These are phyloP conservation scores for Flaveria robusta DNA, from an alignment of 129 eudicot genomes.

Conservation along the genomic window DNA sequence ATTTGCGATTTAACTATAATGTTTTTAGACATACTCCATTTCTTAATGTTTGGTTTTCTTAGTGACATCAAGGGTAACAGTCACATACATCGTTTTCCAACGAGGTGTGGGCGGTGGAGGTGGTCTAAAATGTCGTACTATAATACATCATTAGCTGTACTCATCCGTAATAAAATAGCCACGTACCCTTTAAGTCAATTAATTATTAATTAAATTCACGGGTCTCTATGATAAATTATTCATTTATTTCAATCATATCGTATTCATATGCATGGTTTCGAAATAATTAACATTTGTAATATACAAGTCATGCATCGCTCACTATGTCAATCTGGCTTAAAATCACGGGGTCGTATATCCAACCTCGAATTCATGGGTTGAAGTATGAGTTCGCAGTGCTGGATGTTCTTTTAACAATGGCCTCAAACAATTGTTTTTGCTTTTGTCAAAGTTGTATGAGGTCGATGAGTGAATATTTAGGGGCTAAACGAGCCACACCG, in stretches of 20 bases:
- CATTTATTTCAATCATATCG: background rate
- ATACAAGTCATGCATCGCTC: background rate
- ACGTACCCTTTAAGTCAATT: conserved; percentile 25
- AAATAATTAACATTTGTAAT: background rate
- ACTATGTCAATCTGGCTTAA: background rate
- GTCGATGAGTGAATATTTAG: no score
- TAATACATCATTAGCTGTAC: conserved; percentile 18
- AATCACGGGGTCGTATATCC: background rate
- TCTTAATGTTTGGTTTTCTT: background rate
- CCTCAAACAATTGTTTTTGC: no score
- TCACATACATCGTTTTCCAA: conserved; percentile 28
- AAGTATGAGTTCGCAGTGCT: no score
- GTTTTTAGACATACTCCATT: background rate
- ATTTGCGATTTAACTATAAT: no score
- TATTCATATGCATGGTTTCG: background rate
- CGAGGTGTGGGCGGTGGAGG: conserved; percentile 33
- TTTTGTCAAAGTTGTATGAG: no score
- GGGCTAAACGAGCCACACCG: no score
- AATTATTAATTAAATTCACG: conserved; percentile 14
- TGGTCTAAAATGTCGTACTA: conserved; percentile 21
- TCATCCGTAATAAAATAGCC: conserved; percentile 10
- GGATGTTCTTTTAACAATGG: no score
- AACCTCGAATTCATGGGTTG: no score
- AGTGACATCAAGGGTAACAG: background rate
- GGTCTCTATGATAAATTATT: background rate